These are phyloP conservation scores for Cryptococcus maquisensis DNA, from an alignment of 1,284 basidiomycete species.

Conservation along the genomic window DNA sequence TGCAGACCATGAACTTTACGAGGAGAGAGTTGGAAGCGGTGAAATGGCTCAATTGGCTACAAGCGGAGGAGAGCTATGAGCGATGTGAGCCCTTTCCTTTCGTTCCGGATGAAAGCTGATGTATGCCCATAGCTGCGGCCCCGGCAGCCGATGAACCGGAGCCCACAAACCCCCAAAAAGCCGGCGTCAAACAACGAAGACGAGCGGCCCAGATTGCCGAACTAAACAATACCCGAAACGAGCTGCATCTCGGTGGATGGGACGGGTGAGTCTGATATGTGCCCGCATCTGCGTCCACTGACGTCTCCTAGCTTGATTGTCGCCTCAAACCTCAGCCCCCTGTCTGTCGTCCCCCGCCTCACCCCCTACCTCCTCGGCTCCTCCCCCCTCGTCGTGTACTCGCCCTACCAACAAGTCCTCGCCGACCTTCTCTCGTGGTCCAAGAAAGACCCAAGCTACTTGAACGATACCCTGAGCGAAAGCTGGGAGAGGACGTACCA, in stretches of 20 bases:
- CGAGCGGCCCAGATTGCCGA: slow-evolving; percentile 44
- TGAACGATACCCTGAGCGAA: slow-evolving; percentile 79
- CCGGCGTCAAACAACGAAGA: slow-evolving; percentile 27
- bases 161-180: slow-evolving; percentile 24
- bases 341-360: slow-evolving; percentile 71
- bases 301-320: slow-evolving; percentile 62
- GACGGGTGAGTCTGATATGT: slow-evolving; percentile 59
- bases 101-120: background rate
- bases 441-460: slow-evolving; percentile 62
- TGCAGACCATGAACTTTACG: slow-evolving; percentile 81
- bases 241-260: slow-evolving; percentile 81
- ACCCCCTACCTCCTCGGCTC: slow-evolving; percentile 78
- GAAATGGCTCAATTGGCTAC: slow-evolving; percentile 82
- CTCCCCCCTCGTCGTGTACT: slow-evolving; percentile 78
- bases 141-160: background rate
- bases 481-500: slow-evolving; percentile 89
- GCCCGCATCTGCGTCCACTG: background rate
- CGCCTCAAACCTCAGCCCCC: slow-evolving; percentile 80
- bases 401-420: slow-evolving; percentile 74
- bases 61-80: slow-evolving; percentile 66
- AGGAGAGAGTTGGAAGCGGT: slow-evolving; percentile 59
- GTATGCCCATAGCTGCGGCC: background rate
- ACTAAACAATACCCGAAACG: slow-evolving; percentile 64
- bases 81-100: slow-evolving; percentile 26
- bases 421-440: slow-evolving; percentile 71